A percentile compares a stretch with the other conserved stretches of the same genome.
Conservation (phyloP, 2,329 filamentous ascomycete species). For the Sporothrix curviconia region DNA sequence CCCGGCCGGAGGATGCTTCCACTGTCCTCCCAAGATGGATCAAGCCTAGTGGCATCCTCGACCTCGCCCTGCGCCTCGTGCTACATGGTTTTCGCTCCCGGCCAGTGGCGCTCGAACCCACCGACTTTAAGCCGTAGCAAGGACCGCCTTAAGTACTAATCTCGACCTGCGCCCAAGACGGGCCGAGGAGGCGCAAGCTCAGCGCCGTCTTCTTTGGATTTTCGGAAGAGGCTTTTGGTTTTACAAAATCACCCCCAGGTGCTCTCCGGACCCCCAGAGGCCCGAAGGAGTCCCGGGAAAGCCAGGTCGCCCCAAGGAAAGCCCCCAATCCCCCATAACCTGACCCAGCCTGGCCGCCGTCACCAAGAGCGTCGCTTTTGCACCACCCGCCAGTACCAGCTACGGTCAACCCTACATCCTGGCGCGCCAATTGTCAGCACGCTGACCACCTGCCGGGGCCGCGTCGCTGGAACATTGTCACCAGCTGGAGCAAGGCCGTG, state of each 20-base stretch:
- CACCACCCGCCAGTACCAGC: slow-evolving; percentile 6
- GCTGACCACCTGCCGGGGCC: slow-evolving; percentile 17
- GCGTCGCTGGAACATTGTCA: slow-evolving; percentile 22
- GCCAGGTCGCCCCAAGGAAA: slow-evolving; percentile 6
- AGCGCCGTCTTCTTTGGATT: slow-evolving; percentile 15
- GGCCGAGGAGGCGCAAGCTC: slow-evolving; percentile 8
- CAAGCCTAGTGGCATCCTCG: slow-evolving; percentile 4
- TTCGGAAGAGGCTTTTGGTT: slow-evolving; percentile 14
- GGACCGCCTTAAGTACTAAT: slow-evolving; percentile 2
- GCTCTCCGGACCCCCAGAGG: too few relatives aligned
- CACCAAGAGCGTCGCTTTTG: slow-evolving; percentile 14
- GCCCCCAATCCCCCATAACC: slow-evolving; percentile 12
- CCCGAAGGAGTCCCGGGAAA: too few relatives aligned
- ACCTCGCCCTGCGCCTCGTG: slow-evolving; percentile 1
- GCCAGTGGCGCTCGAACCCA: slow-evolving; percentile 14
- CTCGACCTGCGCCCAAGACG: slow-evolving; percentile 2
- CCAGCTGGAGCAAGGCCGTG: slow-evolving; percentile 16
- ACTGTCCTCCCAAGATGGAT: slow-evolving; percentile 4
- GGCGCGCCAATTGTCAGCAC: slow-evolving; percentile 15
- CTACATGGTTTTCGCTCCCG: slow-evolving; percentile 8
- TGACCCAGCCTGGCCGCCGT: slow-evolving; percentile 16
- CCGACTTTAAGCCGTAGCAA: slow-evolving; percentile 1
- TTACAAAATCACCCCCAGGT: too few relatives aligned
- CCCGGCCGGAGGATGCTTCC: too few relatives aligned
- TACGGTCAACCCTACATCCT: slow-evolving; percentile 11